Base-by-base conservation (phyloP, 805 yeast species). In the Saccharomycopsis sp. region DNA sequence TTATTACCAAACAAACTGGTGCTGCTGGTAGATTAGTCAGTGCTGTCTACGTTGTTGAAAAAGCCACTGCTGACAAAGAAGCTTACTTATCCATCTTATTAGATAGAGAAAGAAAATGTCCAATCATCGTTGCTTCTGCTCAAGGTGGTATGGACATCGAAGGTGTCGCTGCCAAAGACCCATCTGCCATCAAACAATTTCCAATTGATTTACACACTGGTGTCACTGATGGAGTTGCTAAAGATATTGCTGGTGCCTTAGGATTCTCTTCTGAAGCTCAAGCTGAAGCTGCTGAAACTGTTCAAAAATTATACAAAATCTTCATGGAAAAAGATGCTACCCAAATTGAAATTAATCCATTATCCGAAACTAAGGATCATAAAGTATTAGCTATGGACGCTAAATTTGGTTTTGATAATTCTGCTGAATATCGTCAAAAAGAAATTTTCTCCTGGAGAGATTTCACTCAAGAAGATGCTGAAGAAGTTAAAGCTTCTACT, bases 141-240 rank as follows among this genome's bases (percentile, higher is more conserved):
- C 92, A 92, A 69, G 99, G 99, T 70, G 99, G 99, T 71, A 88
- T 92, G 95, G 96, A 92, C 69, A 92, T 92, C 58, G 99, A 92
- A 72, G 95, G 95, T 62, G 97, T 92, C 53, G 99, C 98, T 47
- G 79, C 79, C 52, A 76, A 72, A 54, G 79, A 75, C 63, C 99
- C 99, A 40, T 76, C 74, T 43, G 95, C 95, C 52, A 92, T 92
- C 69, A 80, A 85, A 67, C 79, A 89, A 51, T 86, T 78, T 73
- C 71, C 81, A 50, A 76, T 92, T 45, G 79, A 81, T 52, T 71
- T 85, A 53, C 72, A 79, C 45, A 64, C 66, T 41, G 96, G 96
- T 58, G 82, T 92, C 58, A 76, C 89, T 51, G 83, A 77, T 52
- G 70, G 67, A 49, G 68, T 78, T 53, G 96, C 96, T 40, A 55